A percentile compares a stretch with the other conserved stretches of the same genome.
Conservation (phyloP, 2,329 filamentous ascomycete species). For the Aureobasidium zeae region DNA sequence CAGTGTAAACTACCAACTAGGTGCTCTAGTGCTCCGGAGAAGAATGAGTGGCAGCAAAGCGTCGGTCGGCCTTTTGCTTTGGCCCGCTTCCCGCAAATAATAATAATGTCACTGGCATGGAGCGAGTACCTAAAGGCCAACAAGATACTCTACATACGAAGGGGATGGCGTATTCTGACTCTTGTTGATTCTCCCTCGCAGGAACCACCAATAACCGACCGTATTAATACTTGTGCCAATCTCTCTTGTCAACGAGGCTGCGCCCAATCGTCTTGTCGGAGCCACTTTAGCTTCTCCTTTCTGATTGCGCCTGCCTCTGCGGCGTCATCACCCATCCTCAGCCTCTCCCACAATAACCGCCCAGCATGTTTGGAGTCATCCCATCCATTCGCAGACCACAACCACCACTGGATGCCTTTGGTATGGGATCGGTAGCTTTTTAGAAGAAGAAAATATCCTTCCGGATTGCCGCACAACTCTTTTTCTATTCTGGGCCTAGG, state of each 20-base stretch:
- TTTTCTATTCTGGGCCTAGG: constrained; percentile 4
- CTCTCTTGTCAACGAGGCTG: neutral
- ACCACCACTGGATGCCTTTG: too few species aligned
- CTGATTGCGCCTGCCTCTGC: neutral
- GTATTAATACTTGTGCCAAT: neutral
- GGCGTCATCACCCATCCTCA: constrained; percentile 7
- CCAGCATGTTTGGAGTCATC: too few species aligned
- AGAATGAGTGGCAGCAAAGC: constrained; percentile 11
- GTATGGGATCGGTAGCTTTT: neutral
- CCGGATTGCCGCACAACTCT: neutral
- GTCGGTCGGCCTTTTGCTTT: constrained; percentile 5
- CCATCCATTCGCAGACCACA: too few species aligned
- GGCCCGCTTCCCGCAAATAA: constrained; percentile 12
- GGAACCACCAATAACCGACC: neutral
- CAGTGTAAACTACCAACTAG: constrained; percentile 7
- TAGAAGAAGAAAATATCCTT: neutral
- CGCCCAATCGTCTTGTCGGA: too few species aligned
- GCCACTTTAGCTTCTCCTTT: neutral
- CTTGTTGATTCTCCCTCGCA: too few species aligned
- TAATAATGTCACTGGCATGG: too few species aligned
- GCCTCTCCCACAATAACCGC: neutral
- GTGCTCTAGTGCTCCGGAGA: neutral
- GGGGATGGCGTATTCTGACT: too few species aligned
- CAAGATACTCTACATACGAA: too few species aligned
- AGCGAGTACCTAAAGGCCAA: too few species aligned